Base-by-base conservation (phyloP, 306 rosid species). In the Vigna unguiculata region DNA sequence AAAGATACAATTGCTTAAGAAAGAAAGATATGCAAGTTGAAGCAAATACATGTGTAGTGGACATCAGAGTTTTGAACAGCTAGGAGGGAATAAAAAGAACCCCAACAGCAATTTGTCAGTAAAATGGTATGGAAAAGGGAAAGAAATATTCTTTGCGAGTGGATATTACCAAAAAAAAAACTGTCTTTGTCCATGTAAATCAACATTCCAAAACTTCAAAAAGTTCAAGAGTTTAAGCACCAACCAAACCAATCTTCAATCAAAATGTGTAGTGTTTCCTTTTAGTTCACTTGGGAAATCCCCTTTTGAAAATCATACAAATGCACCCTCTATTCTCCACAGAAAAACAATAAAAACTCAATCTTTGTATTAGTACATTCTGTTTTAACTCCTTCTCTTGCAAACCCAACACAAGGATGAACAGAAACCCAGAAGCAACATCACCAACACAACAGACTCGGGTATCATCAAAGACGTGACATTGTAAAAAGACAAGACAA, bases 301-400 rank as follows among this genome's bases (percentile, higher is more conserved):
- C 58, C 38, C 19, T 34, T 49, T 38, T 40, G 41, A 46, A 46
- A 48, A 13, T 12, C 30, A 3, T 7, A 20, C 25, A 28, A 59
- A 75, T 52, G 53, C 7, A 15, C 21, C 19, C 25, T 69, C 36
- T 7, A 4, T 36, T 57, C 63, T 74, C 12, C 30, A 17, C 10
- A 19, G 71, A 47, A 40, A 68, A 24, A 36, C 24, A 64, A 76
- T 32, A 9, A 81, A 78, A 60, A 75, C 51, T 81, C 76, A 45
- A 74, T 47, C 70, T 85, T 85, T 85, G 40, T 22, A 34, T 19
- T 20, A 40, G 5, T 41, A 6, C 12, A 65, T 45, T 24, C 2
- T 59, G 15, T 77, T 24, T 25, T 5, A 17, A 7, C 17, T 25
- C 41, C 61, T 38, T 46, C 64, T 36, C 69, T 55, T 16, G 30